Percentiles rank a stretch among this genome's conserved stretches.
These are phyloP conservation scores for Lasiosphaeria miniovina DNA, from an alignment of 495 filamentous ascomycete genomes.

Conservation along the genomic window DNA sequence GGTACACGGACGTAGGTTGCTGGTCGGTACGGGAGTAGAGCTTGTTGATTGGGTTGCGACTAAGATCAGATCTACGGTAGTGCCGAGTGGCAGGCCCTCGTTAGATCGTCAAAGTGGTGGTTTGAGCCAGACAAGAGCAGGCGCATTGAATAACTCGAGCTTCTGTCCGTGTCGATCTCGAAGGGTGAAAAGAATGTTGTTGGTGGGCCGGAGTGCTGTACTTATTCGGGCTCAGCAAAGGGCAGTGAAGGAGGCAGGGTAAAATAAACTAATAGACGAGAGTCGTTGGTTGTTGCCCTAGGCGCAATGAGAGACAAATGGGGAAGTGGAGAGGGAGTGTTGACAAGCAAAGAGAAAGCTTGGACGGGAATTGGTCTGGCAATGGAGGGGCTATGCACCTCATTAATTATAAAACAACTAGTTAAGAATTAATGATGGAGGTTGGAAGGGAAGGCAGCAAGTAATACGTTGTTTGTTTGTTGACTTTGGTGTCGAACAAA, in stretches of 20 bases:
- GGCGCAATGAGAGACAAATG: too few relatives aligned
- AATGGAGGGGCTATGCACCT: background rate
- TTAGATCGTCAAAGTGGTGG: slow-evolving; percentile 28
- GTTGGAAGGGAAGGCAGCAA: background rate
- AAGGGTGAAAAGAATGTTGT: slow-evolving; percentile 6
- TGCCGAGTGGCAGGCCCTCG: slow-evolving; percentile 10
- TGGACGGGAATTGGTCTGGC: background rate
- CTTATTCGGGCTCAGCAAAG: too few relatives aligned
- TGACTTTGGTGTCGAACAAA: slow-evolving; percentile 6
- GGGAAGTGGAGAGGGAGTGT: too few relatives aligned
- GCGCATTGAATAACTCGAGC: slow-evolving; percentile 14
- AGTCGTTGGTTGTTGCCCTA: too few relatives aligned
- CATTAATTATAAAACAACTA: background rate
- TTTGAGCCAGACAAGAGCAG: slow-evolving; percentile 20
- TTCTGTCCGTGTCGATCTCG: background rate
- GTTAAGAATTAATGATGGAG: slow-evolving; percentile 1
- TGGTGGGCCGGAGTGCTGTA: background rate
- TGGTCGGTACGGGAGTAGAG: too few relatives aligned
- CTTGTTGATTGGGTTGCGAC: slow-evolving; percentile 2
- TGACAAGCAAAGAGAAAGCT: too few relatives aligned
- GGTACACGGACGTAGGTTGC: too few relatives aligned
- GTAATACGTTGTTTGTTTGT: slow-evolving; percentile 21
- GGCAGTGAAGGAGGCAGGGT: too few relatives aligned
- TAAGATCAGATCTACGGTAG: background rate
- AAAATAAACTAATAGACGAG: too few relatives aligned